phyloP scores from a whole-genome alignment of 176 grass and related monocot genomes.

The Alopecurus myosuroides region DNA sequence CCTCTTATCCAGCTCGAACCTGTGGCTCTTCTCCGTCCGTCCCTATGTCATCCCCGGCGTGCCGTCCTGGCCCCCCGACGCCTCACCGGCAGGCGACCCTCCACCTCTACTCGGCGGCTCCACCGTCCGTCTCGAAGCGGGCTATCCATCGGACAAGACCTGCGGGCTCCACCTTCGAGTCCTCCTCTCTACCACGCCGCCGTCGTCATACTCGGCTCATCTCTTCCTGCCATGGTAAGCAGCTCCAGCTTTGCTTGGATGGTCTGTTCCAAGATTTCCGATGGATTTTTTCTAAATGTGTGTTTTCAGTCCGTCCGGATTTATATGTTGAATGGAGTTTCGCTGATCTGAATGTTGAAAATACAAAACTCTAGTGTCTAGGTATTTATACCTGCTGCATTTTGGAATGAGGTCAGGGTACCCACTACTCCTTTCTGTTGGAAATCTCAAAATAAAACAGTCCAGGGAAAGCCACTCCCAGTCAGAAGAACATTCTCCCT shows the following conservation, averaged over 20 bases:
- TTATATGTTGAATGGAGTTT: neutral
- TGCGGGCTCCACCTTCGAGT: neutral
- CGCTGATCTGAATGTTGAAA: neutral
- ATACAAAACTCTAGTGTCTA: neutral
- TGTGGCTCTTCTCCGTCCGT: neutral
- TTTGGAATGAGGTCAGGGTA: neutral
- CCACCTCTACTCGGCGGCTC: neutral
- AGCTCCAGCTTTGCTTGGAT: neutral
- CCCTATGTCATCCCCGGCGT: constrained; percentile 11
- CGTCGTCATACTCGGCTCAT: neutral
- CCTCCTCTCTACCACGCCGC: neutral
- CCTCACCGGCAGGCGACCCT: neutral
- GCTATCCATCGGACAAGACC: neutral
- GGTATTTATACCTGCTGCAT: neutral
- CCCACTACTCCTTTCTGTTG: neutral
- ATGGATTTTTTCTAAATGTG: neutral
- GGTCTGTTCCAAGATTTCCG: neutral
- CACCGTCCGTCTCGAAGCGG: too few species aligned
- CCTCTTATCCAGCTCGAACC: neutral
- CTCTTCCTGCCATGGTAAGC: neutral
- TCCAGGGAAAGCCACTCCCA: neutral
- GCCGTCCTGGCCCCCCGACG: neutral
- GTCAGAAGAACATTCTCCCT: neutral
- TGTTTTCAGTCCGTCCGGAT: neutral
- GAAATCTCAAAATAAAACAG: neutral